Evolutionary conservation across 805 yeast genomes (phyloP).

Genomic region (Tetrapisispora phaffii): DNA sequence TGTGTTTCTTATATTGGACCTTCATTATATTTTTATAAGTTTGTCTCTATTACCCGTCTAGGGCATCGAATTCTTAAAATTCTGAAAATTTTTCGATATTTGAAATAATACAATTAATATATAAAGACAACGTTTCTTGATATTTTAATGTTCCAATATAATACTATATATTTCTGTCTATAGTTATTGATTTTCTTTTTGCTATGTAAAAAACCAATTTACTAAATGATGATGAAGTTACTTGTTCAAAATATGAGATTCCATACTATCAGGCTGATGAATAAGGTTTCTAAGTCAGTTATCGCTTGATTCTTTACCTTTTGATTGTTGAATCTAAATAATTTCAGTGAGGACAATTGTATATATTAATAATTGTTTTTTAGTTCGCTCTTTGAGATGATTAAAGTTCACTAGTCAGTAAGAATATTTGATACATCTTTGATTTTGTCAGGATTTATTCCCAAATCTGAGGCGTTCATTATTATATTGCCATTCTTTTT

Average conservation of each 20-base stretch:
- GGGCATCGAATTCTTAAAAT: too few species aligned
- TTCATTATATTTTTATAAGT: background rate
- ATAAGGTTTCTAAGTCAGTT: background rate
- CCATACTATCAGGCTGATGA: background rate
- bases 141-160: too few species aligned
- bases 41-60: too few species aligned
- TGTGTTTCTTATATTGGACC: too few species aligned
- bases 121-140: background rate
- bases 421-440: background rate
- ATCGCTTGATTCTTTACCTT: background rate
- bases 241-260: background rate
- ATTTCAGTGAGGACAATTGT: background rate
- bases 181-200: background rate
- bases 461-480: background rate
- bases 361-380: background rate
- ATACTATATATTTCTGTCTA: too few species aligned
- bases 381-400: background rate
- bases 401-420: conserved; percentile 1
- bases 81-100: background rate
- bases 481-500: too few species aligned
- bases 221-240: conserved; percentile 2
- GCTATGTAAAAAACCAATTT: background rate
- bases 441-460: background rate
- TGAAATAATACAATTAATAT: background rate
- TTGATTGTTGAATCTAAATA: background rate